Evolutionary conservation across 257 asterid genomes (phyloP), one percentile per base, ranked within the genome.

Genomic region (Plantago elongata): DNA sequence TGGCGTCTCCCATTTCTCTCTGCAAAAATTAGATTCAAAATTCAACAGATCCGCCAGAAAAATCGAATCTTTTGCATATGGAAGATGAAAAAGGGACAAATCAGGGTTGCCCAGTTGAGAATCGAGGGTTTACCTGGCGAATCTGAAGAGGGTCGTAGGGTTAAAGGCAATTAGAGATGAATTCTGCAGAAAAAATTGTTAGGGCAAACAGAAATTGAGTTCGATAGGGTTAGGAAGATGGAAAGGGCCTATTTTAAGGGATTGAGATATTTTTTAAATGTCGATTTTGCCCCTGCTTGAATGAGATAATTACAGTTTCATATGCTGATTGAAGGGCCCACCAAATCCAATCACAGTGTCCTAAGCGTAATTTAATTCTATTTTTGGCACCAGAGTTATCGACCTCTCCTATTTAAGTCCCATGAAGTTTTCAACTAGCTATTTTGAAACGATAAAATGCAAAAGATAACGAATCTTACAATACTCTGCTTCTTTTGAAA

Each of bases 1-100:
- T 88, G 3, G 71, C 76, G 13, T 90, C 96, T 34, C 86, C 90
- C 98, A 90, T 90, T 27, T 59, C 54, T 47, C 44, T 38, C 52
- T 63, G 66, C 72, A 48, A 68, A 68, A 30, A 57, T 58, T 54
- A 11, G 38, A 62, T 65, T 66, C 64, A 42, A 14, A 15, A 69
- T 54, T 12, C 60, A 54, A 52, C 60, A 71, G 66, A 67, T 71
- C 77, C 37, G 66, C 11, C 22, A 59, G 16, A 57, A 29, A 61
- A 66, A 70, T 9, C 48, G 29, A 66, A 62, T 45, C 29, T 22
- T 22, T 22, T 2, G 27, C 27, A 22, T 22, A 1, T 22, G 27
- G 10, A 14, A 49, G 18, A 8, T 49, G 8, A 3, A 5, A 6
- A 14, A 13, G 9, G 8, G 7, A 5, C 9, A 49, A 49, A 0